phyloP scores from a whole-genome alignment of 2,329 filamentous ascomycete genomes.

The Cryphonectria naterciae region DNA sequence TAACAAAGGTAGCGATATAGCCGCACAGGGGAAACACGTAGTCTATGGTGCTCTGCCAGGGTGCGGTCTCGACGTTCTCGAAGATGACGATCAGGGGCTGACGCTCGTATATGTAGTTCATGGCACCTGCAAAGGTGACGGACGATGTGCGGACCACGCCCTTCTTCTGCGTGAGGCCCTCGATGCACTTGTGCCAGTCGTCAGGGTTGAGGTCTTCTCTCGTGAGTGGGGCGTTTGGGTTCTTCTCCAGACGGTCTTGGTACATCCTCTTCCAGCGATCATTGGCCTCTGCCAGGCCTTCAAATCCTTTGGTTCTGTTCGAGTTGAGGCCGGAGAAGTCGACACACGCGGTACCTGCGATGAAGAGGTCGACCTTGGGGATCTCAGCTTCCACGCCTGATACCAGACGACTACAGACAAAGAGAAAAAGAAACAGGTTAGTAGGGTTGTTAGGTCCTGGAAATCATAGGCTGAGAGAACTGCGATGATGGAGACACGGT shows the following conservation, averaged over 20 bases:
- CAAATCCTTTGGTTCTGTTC: conserved; percentile 35
- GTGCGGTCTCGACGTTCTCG: conserved; percentile 69
- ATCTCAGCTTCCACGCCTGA: conserved; percentile 42
- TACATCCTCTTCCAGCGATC: conserved; percentile 48
- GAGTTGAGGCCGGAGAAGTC: conserved; percentile 72
- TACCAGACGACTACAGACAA: conserved; percentile 12
- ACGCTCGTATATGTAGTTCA: conserved; percentile 41
- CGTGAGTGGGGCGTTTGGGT: conserved; percentile 43
- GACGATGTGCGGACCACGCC: conserved; percentile 28
- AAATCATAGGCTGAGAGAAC: not conserved
- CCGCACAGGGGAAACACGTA: conserved; percentile 48
- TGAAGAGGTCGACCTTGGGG: conserved; percentile 62
- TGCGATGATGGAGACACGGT: not conserved
- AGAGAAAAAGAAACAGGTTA: conserved; percentile 12
- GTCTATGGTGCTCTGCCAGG: conserved; percentile 59
- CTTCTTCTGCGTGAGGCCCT: conserved; percentile 12
- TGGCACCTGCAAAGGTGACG: conserved; percentile 34
- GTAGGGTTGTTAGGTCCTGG: conserved; percentile 1
- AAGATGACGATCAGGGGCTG: conserved; percentile 68
- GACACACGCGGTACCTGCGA: conserved; percentile 76
- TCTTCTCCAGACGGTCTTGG: conserved; percentile 52
- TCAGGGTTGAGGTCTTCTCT: conserved; percentile 11
- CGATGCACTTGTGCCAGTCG: conserved; percentile 28
- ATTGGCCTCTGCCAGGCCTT: conserved; percentile 5
- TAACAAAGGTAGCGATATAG: conserved; percentile 56